A percentile compares a stretch with the other conserved stretches of the same genome.
These are phyloP conservation scores for Austroboletus sp. DNA, from an alignment of 1,284 basidiomycete species.

Conservation along the genomic window DNA sequence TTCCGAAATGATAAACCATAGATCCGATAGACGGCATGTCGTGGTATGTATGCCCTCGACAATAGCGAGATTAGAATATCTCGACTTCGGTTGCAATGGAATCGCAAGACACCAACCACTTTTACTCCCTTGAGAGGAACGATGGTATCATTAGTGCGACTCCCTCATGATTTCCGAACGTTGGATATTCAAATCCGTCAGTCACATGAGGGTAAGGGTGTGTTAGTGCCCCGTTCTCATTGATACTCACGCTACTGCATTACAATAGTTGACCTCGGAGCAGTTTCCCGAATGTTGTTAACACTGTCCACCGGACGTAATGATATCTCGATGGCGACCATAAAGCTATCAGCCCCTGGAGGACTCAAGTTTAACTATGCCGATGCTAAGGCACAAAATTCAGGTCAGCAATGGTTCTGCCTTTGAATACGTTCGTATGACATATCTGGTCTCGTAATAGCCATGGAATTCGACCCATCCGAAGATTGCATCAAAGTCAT, in stretches of 20 bases:
- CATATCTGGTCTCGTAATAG: constrained; percentile 8
- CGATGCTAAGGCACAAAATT: constrained; percentile 39
- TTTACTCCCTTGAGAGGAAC: constrained; percentile 24
- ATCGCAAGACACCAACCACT: constrained; percentile 34
- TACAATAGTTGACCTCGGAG: constrained; percentile 60
- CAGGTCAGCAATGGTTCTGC: constrained; percentile 27
- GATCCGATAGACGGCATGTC: constrained; percentile 49
- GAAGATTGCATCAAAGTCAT: constrained; percentile 44
- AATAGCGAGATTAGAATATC: constrained; percentile 55
- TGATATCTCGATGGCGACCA: constrained; percentile 42
- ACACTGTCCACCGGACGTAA: constrained; percentile 62
- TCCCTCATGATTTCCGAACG: constrained; percentile 54
- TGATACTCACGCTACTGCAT: constrained; percentile 6
- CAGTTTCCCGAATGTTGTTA: constrained; percentile 48
- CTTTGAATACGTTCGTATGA: constrained; percentile 11
- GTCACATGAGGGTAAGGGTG: constrained; percentile 50
- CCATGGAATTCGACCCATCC: constrained; percentile 30
- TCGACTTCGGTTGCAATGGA: constrained; percentile 55
- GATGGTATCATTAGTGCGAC: constrained; percentile 42
- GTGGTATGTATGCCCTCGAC: constrained; percentile 57
- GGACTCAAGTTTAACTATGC: constrained; percentile 46
- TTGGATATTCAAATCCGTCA: constrained; percentile 56
- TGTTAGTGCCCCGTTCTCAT: constrained; percentile 1
- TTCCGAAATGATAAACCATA: not conserved
- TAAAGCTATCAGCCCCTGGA: constrained; percentile 50